Evolutionary conservation across 768 basidiomycete genomes (phyloP), one percentile per base, ranked within the genome.

Genomic region (Termitomyces sp.): DNA sequence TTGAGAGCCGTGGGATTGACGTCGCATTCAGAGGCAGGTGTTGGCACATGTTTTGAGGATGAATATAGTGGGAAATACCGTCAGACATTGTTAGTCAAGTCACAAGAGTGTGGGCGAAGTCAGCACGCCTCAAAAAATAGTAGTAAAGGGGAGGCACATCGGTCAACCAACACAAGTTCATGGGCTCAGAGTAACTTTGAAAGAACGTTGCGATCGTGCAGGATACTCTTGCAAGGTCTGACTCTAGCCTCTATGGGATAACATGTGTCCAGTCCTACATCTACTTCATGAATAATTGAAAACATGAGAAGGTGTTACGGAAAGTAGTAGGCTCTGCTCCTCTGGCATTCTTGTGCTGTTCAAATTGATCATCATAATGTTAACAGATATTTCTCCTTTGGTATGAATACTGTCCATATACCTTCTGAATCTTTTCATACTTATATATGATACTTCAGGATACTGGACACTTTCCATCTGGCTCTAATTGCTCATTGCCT

Each of bases 191-290:
- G n/a, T n/a, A n/a, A n/a, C n/a, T n/a, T n/a, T n/a, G n/a, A n/a
- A n/a, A n/a, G n/a, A n/a, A n/a, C n/a, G n/a, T n/a, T n/a, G n/a
- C n/a, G n/a, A n/a, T n/a, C n/a, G n/a, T n/a, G n/a, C n/a, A n/a
- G n/a, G n/a, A n/a, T n/a, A n/a, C n/a, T n/a, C n/a, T n/a, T n/a
- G n/a, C n/a, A n/a, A n/a, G n/a, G n/a, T n/a, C n/a, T n/a, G n/a
- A n/a, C 27, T n/a, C 17, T 19, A 59, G 58, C 25, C 47, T 59
- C 23, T 59, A 54, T 19, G 58, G 58, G 1, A 48, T 48, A 23
- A 29, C 52, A 14, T 59, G 58, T 16, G 34, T 50, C 0, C 53
- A 59, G 32, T 40, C 10, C 21, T 59, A 48, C 23, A 37, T 23
- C 2, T 59, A 54, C 35, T 49, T 54, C 53, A 47, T 2, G 8